Evolutionary conservation across 2,329 filamentous ascomycete genomes (phyloP), one percentile per base, ranked within the genome.

Genomic region (Aspergillus sp.): DNA sequence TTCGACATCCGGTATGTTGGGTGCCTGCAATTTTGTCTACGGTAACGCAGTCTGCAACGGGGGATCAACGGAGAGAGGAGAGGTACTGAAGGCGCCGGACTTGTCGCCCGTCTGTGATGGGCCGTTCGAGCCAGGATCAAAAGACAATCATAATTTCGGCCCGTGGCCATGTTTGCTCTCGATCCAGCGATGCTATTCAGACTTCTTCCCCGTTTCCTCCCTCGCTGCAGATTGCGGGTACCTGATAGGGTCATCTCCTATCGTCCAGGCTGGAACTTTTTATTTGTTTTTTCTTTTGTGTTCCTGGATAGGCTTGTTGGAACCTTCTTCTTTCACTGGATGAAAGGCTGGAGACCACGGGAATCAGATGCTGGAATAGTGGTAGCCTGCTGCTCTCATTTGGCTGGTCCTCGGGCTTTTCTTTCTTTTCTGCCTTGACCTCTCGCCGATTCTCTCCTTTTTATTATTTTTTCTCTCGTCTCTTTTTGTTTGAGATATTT

Each of bases 201-300:
- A 26, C 12, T 12, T 38, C 19, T 39, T 19, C 4, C 10, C 4
- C 6, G 4, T 19, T 26, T 26, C 19, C 26, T 39, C 6, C 8
- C 5, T 28, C 5, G 4, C 7, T 39, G 8, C 12, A 19, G n/a
- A 29, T 27, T 46, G 45, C 48, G 43, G 41, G 45, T 48, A 49
- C 55, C 38, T 54, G 45, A 52, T 76, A 75, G 75, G 73, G 48
- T 75, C 74, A 77, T 77, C 73, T 66, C 70, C 75, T 77, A 77
- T 70, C 60, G 68, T 73, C 70, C 67, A 66, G 67, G 72, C 72
- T 73, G 67, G 71, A 48, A 60, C 61, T 64, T 56, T 19, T 19
- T 19, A 19, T 19, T 47, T 48, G 58, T 39, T 19, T 39, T 39
- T 39, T 39, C 12, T 39, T 12, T 9, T 28, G 10, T 1, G 10